Conservation (phyloP, 1,139 yeast genomes). For the Tardiomyces blankii region DNA sequence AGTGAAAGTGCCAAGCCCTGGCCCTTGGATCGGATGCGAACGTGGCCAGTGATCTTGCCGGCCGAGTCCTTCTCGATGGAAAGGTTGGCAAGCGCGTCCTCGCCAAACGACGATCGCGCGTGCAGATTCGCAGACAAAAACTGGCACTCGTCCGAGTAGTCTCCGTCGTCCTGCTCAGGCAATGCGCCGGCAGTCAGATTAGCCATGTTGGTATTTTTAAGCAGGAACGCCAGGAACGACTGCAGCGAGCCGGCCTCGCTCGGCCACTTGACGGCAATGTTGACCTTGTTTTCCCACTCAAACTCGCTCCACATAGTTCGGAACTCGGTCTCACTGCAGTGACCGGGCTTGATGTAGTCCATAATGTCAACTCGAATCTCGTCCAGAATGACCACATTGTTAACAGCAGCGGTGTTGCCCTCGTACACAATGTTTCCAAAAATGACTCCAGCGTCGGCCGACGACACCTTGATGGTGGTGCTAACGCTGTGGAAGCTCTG, state of each 20-base stretch:
- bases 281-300: conserved; percentile 98
- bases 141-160: conserved; percentile 75
- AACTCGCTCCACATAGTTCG: conserved; percentile 98
- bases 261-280: conserved; percentile 58
- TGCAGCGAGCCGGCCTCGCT: conserved; percentile 41
- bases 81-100: conserved; percentile 92
- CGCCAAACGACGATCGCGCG: conserved; percentile 91
- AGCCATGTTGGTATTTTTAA: conserved; percentile 85
- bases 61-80: conserved; percentile 72
- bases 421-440: conserved; percentile 96
- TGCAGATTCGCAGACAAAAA: conserved; percentile 91
- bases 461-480: conserved; percentile 85
- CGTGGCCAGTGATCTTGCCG: conserved; percentile 85
- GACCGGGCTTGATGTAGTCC: conserved; percentile 95
- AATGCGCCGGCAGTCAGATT: conserved; percentile 88
- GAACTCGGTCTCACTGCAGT: conserved; percentile 80
- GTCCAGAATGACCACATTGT: conserved; percentile 80
- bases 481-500: conserved; percentile 90
- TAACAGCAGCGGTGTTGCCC: conserved; percentile 89
- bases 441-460: conserved; percentile 95
- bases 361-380: conserved; percentile 94
- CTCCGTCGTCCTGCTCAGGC: conserved; percentile 17
- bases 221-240: conserved; percentile 66
- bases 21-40: conserved; percentile 93
- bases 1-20: conserved; percentile 93